Base-by-base conservation (phyloP, 345 rosid genomes). In the Ailanthus altissimus region DNA sequence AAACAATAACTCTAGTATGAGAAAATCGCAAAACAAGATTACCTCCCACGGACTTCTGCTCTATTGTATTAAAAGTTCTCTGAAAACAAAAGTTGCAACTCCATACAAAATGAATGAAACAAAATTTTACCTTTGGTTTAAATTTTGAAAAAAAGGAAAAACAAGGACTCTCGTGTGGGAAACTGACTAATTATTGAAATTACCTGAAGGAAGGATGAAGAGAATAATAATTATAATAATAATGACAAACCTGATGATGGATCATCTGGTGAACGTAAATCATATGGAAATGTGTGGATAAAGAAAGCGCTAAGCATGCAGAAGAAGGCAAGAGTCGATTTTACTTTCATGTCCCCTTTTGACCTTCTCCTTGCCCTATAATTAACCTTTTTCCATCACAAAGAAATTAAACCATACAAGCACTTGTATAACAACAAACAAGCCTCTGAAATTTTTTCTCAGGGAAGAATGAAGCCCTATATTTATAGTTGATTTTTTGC, bases 391-490 rank as follows among this genome's bases (percentile, higher is more conserved):
- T 78, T 46, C 73, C 79, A 81, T 54, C n/a, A 66, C 8, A 15
- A 42, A 53, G 42, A 11, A 51, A 36, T 15, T 21, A 46, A 32
- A 32, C 38, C 42, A 26, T 69, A 21, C 23, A 12, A 46, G 53
- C 5, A 46, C n/a, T 0, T 32, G 45, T 58, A 21, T 23, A 7
- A 42, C 26, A 70, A 16, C 56, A 8, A 59, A 14, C 46, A 21
- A 57, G 53, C 28, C 18, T 10, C 79, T 79, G 77, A 85, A 83
- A 81, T 16, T 77, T 80, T 38, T 80, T 77, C 65, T 5, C 4
- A 14, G 72, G 61, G 47, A 47, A 61, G 58, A 65, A 38, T 18
- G 54, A 46, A 75, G 21, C 2, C 40, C 8, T 6, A 46, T 77
- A 57, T 18, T 81, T 85, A 87, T 81, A 85, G 23, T 8, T 5